Evolutionary conservation across 352 stramenopile genomes (phyloP), one percentile per base, ranked within the genome.

Genomic region (Phytopythium kandeliae): DNA sequence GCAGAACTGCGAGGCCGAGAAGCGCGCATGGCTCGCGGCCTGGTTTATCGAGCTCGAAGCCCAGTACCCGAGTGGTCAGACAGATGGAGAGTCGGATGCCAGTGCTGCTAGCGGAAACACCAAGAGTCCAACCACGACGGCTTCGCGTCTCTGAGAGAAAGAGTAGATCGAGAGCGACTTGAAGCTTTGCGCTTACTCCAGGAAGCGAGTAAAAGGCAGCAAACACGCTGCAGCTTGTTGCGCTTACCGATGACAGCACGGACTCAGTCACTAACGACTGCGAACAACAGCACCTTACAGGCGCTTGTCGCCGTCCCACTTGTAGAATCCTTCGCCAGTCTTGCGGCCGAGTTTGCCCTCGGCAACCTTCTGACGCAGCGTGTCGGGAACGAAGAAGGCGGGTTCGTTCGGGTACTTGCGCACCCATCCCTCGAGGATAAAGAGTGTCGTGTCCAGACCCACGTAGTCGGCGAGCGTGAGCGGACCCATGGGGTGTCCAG

Each of bases 401-500:
- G 85, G 89, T 46, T 99, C 96, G 60, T 97, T 86, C 19, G 96
- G 96, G 80, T 95, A 96, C 55, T 98, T 92, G 37, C 96, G 83
- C 53, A 96, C 82, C 96, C 96, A 99, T 45, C 96, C 96, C 66
- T 97, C 66, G 9, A 98, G 69, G 57, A 98, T 98, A 51, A 89
- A 98, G 24, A 97, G 82, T 64, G 84, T 97, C 31, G 95, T 98
- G 74, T 99, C 96, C 34, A 98, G 76, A 3, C 96, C 96, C 31
- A 99, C 89, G 69, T 98, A 99, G 69, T 99, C 96, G 7, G 89
- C 86, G 24, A 97, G 69, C 37, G 85, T 92, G 43, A 97, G 80
- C 4, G 96, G 96, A 31, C 96, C 96, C 96, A 99, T 99, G 10
- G 96, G 96, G 76, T 99, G 95, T 9, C 96, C 96, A 0, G 96